Conservation (phyloP, 768 basidiomycete species). For the Boletus pseudopeckii region DNA sequence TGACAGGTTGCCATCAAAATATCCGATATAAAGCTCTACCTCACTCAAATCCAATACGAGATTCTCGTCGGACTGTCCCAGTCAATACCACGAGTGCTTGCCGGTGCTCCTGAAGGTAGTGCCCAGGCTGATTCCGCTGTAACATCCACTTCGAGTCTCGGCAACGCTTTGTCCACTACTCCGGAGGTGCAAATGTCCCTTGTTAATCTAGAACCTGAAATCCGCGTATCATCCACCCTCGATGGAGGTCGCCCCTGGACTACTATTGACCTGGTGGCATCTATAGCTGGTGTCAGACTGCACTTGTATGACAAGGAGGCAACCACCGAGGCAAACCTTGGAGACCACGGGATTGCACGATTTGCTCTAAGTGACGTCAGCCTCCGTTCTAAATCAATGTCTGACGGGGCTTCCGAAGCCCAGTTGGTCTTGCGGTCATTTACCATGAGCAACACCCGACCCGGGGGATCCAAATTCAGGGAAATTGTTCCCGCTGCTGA, state of each 20-base stretch:
- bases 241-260: conserved; percentile 48
- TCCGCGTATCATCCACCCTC: conserved; percentile 33
- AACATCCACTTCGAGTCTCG: conserved; percentile 13
- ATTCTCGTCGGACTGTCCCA: conserved; percentile 62
- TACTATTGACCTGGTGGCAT: conserved; percentile 69
- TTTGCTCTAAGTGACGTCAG: conserved; percentile 81
- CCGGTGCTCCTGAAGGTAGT: conserved; percentile 42
- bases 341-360: conserved; percentile 77
- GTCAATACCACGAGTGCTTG: conserved; percentile 67
- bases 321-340: conserved; percentile 51
- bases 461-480: conserved; percentile 79
- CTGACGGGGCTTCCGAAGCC: conserved; percentile 80
- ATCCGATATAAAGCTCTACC: conserved; percentile 78
- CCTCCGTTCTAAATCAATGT: conserved; percentile 76
- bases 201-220: conserved; percentile 51
- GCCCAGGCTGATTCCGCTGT: conserved; percentile 29
- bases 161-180: neutral
- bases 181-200: conserved; percentile 1
- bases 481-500: conserved; percentile 93
- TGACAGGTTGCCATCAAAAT: conserved; percentile 65
- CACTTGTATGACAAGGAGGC: conserved; percentile 81
- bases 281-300: conserved; percentile 67
- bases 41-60: conserved; percentile 82
- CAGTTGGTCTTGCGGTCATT: conserved; percentile 89
- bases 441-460: conserved; percentile 84